A percentile compares a stretch with the other conserved stretches of the same genome.
phyloP scores from a whole-genome alignment of 2,329 filamentous ascomycete species.

The Apiospora phragmitis region DNA sequence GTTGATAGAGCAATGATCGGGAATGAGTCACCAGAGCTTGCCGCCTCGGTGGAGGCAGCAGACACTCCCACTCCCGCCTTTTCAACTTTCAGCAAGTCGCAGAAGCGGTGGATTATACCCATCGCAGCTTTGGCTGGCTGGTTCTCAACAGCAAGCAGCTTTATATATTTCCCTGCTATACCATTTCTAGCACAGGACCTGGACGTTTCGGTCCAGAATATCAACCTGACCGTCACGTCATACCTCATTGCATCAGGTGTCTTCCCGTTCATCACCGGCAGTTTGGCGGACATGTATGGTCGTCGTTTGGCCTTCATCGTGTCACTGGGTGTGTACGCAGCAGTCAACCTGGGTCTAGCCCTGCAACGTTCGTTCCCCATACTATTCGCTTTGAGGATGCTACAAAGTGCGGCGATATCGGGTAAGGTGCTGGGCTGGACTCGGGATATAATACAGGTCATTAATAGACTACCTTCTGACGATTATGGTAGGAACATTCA shows the following conservation, averaged over 20 bases:
- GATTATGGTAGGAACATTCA: neutral
- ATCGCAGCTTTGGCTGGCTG: conserved; percentile 14
- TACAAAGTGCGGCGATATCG: conserved; percentile 20
- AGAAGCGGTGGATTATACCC: conserved; percentile 12
- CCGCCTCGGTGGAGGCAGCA: no score
- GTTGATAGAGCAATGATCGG: no score
- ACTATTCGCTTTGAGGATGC: conserved; percentile 17
- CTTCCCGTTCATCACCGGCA: conserved; percentile 13
- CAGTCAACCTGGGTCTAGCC: conserved; percentile 19
- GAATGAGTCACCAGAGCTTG: no score
- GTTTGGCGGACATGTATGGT: conserved; percentile 18
- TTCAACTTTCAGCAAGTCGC: neutral
- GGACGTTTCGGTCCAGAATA: conserved; percentile 8
- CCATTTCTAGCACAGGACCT: conserved; percentile 13
- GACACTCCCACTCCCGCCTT: no score
- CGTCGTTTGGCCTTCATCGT: conserved; percentile 10
- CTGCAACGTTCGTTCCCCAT: conserved; percentile 12
- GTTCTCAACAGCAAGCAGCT: conserved; percentile 14
- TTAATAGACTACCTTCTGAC: no score
- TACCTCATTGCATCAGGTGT: conserved; percentile 17
- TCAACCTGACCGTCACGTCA: conserved; percentile 20
- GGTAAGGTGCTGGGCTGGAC: neutral
- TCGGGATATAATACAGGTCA: no score
- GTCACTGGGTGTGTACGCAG: conserved; percentile 15
- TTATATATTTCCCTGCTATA: conserved; percentile 21